These are phyloP conservation scores for Vitis hybrid DNA, from an alignment of 177 flowering plant species.

Conservation along the genomic window DNA sequence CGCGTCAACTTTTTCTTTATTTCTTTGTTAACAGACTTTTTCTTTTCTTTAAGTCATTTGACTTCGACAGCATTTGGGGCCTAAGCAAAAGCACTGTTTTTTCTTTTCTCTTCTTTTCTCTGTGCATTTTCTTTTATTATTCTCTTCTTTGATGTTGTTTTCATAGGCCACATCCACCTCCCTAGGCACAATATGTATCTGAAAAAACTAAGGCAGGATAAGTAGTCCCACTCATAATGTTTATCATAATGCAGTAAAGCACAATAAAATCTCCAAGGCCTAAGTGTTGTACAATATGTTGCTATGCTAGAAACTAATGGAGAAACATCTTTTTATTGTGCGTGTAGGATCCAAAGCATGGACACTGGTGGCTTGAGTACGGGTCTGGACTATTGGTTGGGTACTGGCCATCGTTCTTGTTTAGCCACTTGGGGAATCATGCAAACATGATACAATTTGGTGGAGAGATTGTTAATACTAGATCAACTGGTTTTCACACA, in stretches of 20 bases:
- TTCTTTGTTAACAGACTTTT: background rate
- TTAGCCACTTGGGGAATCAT: constrained; percentile 39
- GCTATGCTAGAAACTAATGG: too few species aligned
- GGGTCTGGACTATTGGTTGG: constrained; percentile 46
- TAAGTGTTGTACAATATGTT: background rate
- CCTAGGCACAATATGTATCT: background rate
- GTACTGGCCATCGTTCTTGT: constrained; percentile 48
- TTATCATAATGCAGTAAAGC: constrained; percentile 1
- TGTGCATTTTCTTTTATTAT: background rate
- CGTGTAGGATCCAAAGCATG: constrained; percentile 49
- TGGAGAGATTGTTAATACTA: constrained; percentile 44
- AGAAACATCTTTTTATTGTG: background rate
- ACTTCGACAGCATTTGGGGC: background rate
- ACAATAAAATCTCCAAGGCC: background rate
- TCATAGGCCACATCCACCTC: too few species aligned
- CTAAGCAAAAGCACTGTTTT: background rate
- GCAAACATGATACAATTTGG: constrained; percentile 53
- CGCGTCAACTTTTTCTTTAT: background rate
- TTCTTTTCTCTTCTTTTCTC: background rate
- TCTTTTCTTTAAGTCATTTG: background rate
- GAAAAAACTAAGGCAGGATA: too few species aligned
- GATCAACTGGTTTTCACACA: constrained; percentile 40
- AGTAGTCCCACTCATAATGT: background rate
- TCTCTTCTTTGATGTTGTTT: too few species aligned
- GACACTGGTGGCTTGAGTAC: constrained; percentile 53